These are phyloP conservation scores for Chlorella sorokiniana DNA, from an alignment of 139 green algal genomes.

Conservation along the genomic window DNA sequence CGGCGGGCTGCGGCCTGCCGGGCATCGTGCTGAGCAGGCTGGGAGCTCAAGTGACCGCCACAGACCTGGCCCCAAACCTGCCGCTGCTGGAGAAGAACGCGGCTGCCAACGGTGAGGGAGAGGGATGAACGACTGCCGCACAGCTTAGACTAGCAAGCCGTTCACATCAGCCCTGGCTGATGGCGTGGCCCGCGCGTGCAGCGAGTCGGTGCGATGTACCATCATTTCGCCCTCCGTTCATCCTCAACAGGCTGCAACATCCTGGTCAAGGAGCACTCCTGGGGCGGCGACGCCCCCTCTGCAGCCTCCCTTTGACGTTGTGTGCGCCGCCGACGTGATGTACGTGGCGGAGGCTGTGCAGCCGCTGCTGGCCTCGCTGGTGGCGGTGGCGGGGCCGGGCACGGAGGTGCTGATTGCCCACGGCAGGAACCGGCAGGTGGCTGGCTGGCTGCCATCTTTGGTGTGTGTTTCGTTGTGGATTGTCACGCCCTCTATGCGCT, in stretches of 20 bases:
- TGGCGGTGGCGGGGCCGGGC: background rate
- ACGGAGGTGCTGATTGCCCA: conserved; percentile 1
- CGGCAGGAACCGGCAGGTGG: conserved; percentile 23
- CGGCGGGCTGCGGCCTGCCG: conserved; percentile 69
- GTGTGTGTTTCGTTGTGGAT: no score
- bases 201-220: background rate
- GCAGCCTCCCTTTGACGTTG: background rate
- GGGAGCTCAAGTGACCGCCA: conserved; percentile 54
- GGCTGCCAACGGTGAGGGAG: conserved; percentile 51
- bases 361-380: conserved; percentile 3
- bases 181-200: no score
- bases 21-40: conserved; percentile 54
- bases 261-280: conserved; percentile 7
- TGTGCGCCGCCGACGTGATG: conserved; percentile 12
- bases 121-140: no score
- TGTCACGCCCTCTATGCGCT: no score
- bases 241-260: conserved; percentile 15
- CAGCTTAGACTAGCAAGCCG: background rate
- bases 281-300: background rate
- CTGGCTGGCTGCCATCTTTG: background rate
- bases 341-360: conserved; percentile 10
- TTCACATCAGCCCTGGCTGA: background rate
- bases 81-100: conserved; percentile 61
- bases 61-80: conserved; percentile 68
- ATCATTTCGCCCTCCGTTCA: background rate